phyloP scores from a whole-genome alignment of 2,329 filamentous ascomycete species.

The Dactylonectria estremocensis region DNA sequence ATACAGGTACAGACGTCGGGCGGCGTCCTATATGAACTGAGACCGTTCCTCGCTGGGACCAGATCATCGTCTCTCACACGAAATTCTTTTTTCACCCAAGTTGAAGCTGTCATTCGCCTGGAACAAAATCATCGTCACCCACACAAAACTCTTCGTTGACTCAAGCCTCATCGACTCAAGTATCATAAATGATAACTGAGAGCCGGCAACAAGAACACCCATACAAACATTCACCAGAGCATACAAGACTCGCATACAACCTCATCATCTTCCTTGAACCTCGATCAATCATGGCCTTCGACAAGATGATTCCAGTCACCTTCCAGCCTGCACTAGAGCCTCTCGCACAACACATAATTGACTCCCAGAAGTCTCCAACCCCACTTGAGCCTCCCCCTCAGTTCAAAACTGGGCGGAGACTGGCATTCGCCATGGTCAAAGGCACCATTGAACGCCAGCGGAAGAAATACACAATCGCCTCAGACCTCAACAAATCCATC shows the following conservation, averaged over 20 bases:
- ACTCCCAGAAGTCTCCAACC: background rate
- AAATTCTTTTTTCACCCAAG: background rate
- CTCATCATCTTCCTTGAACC: background rate
- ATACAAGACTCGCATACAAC: background rate
- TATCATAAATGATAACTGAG: background rate
- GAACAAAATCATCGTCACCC: no score
- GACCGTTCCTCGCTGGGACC: background rate
- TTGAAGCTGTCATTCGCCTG: no score
- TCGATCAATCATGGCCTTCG: background rate
- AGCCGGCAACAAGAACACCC: background rate
- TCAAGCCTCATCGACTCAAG: no score
- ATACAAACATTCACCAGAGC: background rate
- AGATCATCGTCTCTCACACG: background rate
- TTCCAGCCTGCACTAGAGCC: background rate
- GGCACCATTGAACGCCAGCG: background rate
- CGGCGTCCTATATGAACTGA: background rate
- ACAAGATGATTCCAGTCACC: background rate
- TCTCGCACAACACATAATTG: conserved; percentile 5
- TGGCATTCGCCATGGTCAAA: background rate
- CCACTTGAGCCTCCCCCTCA: background rate
- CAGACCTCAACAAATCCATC: background rate
- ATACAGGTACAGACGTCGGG: background rate
- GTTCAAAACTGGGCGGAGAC: background rate
- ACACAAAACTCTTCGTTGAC: no score
- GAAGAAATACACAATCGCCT: background rate